phyloP scores from a whole-genome alignment of 768 basidiomycete genomes.

The Filobasidium floriforme region DNA sequence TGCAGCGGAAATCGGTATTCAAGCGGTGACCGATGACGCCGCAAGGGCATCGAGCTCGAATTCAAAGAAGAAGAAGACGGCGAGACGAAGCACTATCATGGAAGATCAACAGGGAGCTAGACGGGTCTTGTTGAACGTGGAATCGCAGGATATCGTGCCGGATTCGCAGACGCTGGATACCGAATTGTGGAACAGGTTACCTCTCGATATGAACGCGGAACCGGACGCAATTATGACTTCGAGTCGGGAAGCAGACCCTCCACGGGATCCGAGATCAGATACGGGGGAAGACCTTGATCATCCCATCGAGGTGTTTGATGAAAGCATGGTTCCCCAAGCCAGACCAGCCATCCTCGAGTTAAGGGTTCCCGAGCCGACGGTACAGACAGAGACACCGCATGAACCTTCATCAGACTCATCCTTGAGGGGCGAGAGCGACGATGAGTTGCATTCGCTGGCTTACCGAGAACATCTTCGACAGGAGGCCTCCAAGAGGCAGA shows the following conservation, averaged over 20 bases:
- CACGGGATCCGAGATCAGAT: background rate
- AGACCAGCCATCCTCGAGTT: background rate
- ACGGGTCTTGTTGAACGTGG: background rate
- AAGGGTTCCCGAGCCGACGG: background rate
- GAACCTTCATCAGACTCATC: background rate
- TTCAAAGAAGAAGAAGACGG: background rate
- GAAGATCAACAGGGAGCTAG: background rate
- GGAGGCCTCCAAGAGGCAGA: background rate
- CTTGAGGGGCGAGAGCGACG: background rate
- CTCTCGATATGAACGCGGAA: background rate
- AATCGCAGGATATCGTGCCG: slow-evolving; percentile 5
- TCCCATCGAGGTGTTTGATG: background rate
- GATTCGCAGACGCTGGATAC: slow-evolving; percentile 2
- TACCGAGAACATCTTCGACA: background rate
- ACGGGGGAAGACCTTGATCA: background rate
- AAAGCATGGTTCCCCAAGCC: background rate
- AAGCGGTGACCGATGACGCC: background rate
- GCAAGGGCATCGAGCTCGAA: background rate
- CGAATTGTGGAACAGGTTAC: background rate
- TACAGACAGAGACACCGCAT: background rate
- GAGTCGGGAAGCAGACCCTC: background rate
- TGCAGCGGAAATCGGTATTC: background rate
- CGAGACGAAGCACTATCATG: background rate
- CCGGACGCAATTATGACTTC: too few species aligned
- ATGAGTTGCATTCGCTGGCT: slow-evolving; percentile 1